phyloP scores from a whole-genome alignment of 1,284 basidiomycete species.

The Rhizoctonia solani region DNA sequence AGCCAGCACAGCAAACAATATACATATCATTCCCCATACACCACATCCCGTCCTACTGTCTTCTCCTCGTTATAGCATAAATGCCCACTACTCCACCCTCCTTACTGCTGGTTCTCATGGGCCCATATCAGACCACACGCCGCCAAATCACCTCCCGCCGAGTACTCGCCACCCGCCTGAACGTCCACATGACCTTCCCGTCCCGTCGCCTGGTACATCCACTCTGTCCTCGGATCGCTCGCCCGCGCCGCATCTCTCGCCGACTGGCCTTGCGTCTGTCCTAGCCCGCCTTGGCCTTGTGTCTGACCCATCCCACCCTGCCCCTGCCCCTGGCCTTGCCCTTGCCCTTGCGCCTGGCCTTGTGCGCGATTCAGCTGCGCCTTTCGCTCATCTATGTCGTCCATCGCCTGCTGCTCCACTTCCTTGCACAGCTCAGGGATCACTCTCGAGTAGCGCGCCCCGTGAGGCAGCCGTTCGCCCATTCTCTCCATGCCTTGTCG shows the following conservation, averaged over 20 bases:
- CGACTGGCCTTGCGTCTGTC: too few relatives aligned
- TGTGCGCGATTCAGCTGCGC: not conserved
- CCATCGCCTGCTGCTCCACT: constrained; percentile 29
- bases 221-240: not conserved
- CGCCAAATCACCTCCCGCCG: not conserved
- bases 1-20: too few relatives aligned
- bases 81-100: too few relatives aligned
- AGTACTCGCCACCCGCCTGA: not conserved
- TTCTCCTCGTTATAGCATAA: too few relatives aligned
- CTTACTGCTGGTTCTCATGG: not conserved
- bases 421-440: constrained; percentile 25
- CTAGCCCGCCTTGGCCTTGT: too few relatives aligned
- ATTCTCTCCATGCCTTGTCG: constrained; percentile 28
- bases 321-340: too few relatives aligned
- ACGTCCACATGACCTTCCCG: not conserved
- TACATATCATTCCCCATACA: too few relatives aligned
- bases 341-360: not conserved
- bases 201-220: not conserved
- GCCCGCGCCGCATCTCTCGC: not conserved
- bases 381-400: constrained; percentile 17
- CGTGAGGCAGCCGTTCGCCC: constrained; percentile 26
- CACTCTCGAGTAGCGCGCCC: constrained; percentile 4
- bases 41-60: too few relatives aligned
- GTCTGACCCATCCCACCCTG: too few relatives aligned
- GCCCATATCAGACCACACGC: not conserved